Evolutionary conservation across 2,329 filamentous ascomycete genomes (phyloP).

Genomic region (Sporothrix phasma): DNA sequence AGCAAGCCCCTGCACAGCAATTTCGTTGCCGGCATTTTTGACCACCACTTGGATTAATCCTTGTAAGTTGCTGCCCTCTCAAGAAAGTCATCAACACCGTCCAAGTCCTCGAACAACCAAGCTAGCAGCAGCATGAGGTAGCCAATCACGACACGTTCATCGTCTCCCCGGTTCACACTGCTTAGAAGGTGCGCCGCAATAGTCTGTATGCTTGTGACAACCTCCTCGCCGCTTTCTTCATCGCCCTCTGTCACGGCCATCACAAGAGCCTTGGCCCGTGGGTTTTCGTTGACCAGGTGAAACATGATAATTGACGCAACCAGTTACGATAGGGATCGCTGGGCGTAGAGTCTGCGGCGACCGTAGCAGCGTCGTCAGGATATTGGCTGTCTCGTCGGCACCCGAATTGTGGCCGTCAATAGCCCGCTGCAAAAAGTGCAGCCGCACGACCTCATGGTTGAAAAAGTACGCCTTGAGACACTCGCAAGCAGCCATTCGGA

Average conservation of each 20-base stretch:
- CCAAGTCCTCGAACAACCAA: constrained; percentile 87
- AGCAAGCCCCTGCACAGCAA: constrained; percentile 70
- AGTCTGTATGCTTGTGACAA: constrained; percentile 86
- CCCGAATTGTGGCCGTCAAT: constrained; percentile 77
- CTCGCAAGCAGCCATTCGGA: constrained; percentile 75
- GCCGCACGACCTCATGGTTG: constrained; percentile 67
- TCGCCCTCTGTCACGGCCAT: constrained; percentile 84
- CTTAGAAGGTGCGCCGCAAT: constrained; percentile 78
- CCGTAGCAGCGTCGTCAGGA: constrained; percentile 70
- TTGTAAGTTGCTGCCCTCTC: constrained; percentile 87
- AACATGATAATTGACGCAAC: constrained; percentile 78
- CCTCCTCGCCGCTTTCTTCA: constrained; percentile 80
- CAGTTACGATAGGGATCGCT: constrained; percentile 79
- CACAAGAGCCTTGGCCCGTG: constrained; percentile 66
- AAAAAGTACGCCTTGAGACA: constrained; percentile 90
- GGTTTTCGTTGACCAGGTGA: constrained; percentile 73
- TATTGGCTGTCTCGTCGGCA: constrained; percentile 78
- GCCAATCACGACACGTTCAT: constrained; percentile 69
- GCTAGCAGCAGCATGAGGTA: constrained; percentile 82
- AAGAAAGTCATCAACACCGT: constrained; percentile 86
- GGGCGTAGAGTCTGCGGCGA: constrained; percentile 51
- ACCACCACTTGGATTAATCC: constrained; percentile 65
- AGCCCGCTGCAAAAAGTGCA: constrained; percentile 78
- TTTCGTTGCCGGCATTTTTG: constrained; percentile 51
- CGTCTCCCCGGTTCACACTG: constrained; percentile 63